phyloP scores from a whole-genome alignment of 148 eudicot genomes.

The Oxyria digyna region DNA sequence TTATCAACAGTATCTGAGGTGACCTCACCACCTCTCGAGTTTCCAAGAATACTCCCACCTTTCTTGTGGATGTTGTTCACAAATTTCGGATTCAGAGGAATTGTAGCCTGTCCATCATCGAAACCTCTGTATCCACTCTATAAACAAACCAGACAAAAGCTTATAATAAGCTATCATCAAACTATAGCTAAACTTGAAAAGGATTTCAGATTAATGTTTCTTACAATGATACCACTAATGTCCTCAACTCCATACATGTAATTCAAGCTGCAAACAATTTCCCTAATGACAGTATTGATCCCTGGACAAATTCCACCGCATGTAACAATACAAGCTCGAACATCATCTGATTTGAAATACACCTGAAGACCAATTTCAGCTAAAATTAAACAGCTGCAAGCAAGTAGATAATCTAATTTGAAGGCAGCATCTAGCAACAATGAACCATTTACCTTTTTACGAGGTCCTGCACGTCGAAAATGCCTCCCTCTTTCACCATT shows the following conservation, averaged over 20 bases:
- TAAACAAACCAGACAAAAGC: not conserved
- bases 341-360: conserved; percentile 63
- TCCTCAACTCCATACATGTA: conserved; percentile 70
- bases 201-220: not conserved
- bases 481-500: conserved; percentile 61
- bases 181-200: not conserved
- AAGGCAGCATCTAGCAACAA: not conserved
- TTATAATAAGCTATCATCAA: not conserved
- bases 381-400: not conserved
- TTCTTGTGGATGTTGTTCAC: conserved; percentile 8
- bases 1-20: conserved; percentile 1
- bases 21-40: conserved; percentile 7
- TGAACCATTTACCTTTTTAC: conserved; percentile 40
- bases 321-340: conserved; percentile 71
- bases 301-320: conserved; percentile 93
- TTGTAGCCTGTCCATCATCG: not conserved
- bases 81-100: conserved; percentile 4
- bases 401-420: not conserved
- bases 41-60: conserved; percentile 9
- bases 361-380: conserved; percentile 29
- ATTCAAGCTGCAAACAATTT: conserved; percentile 57
- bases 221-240: conserved; percentile 66
- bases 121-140: conserved; percentile 11
- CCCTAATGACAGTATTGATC: conserved; percentile 83
- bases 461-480: conserved; percentile 84